Percentiles rank a stretch among this genome's conserved stretches.
phyloP scores from a whole-genome alignment of 495 filamentous ascomycete genomes.

The Opeltia flavorubescens region DNA sequence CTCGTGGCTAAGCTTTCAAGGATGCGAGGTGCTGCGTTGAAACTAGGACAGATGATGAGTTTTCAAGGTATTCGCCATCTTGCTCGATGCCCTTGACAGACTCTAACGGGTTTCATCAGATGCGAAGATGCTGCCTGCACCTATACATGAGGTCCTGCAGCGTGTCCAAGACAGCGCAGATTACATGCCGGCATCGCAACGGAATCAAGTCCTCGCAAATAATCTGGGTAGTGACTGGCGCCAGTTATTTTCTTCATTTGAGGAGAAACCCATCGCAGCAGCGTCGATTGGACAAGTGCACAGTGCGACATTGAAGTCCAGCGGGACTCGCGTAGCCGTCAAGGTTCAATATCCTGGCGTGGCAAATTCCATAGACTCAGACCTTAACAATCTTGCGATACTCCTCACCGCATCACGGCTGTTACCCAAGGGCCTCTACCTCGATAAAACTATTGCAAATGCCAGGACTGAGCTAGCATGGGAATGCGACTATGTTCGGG shows the following conservation, averaged over 20 bases:
- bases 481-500: slow-evolving; percentile 92
- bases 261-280: slow-evolving; percentile 85
- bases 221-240: slow-evolving; percentile 83
- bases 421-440: slow-evolving; percentile 79
- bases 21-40: slow-evolving; percentile 97
- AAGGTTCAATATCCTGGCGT: slow-evolving; percentile 99
- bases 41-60: slow-evolving; percentile 92
- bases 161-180: slow-evolving; percentile 94
- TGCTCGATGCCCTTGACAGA: not conserved
- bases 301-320: slow-evolving; percentile 64
- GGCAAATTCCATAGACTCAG: slow-evolving; percentile 84
- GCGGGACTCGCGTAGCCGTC: slow-evolving; percentile 65
- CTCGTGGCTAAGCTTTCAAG: slow-evolving; percentile 83
- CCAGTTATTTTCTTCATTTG: slow-evolving; percentile 66
- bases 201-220: slow-evolving; percentile 60
- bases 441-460: slow-evolving; percentile 95
- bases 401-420: slow-evolving; percentile 80
- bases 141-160: slow-evolving; percentile 75
- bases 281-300: slow-evolving; percentile 99
- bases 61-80: slow-evolving; percentile 51
- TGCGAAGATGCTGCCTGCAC: slow-evolving; percentile 80
- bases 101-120: slow-evolving; percentile 32
- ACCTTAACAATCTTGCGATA: slow-evolving; percentile 81
- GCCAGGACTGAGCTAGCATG: slow-evolving; percentile 84
- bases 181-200: slow-evolving; percentile 92